phyloP scores from a whole-genome alignment of 2,329 filamentous ascomycete species.

The Aspergillus sp. region DNA sequence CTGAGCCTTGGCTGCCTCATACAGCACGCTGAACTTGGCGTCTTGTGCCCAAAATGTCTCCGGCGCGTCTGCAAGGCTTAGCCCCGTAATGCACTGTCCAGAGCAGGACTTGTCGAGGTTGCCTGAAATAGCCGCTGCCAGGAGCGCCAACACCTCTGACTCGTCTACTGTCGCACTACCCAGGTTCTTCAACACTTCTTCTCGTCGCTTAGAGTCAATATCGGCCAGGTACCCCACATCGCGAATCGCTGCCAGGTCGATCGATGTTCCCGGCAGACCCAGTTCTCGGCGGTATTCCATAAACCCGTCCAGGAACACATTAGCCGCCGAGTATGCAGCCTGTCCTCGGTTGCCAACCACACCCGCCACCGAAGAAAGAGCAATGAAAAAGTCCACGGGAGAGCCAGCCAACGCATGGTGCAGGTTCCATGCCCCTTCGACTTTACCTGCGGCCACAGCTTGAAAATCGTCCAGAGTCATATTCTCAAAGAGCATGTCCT shows the following conservation, averaged over 20 bases:
- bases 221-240: slow-evolving; percentile 19
- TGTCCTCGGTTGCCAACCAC: slow-evolving; percentile 24
- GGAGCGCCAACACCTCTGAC: slow-evolving; percentile 51
- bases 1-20: slow-evolving; percentile 32
- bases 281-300: slow-evolving; percentile 18
- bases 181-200: slow-evolving; percentile 21
- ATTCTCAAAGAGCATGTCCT: slow-evolving; percentile 27
- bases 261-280: slow-evolving; percentile 20
- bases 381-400: slow-evolving; percentile 22
- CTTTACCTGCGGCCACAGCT: slow-evolving; percentile 11
- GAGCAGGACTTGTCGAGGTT: slow-evolving; percentile 40
- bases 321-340: slow-evolving; percentile 21
- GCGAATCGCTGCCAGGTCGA: slow-evolving; percentile 24
- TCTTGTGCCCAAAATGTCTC: slow-evolving; percentile 49
- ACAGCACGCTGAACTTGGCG: slow-evolving; percentile 51
- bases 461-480: slow-evolving; percentile 23
- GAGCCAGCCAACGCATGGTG: slow-evolving; percentile 16
- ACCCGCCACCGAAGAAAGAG: slow-evolving; percentile 22
- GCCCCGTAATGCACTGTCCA: slow-evolving; percentile 51
- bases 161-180: slow-evolving; percentile 27
- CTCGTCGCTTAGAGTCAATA: slow-evolving; percentile 11
- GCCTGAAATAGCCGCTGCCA: slow-evolving; percentile 49
- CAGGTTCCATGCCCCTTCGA: slow-evolving; percentile 23
- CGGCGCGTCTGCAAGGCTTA: slow-evolving; percentile 20
- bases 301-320: slow-evolving; percentile 23